Percentiles rank a stretch among this genome's conserved stretches.
Evolutionary conservation across 495 filamentous ascomycete genomes (phyloP).

Genomic region (Apodospora peruviana): DNA sequence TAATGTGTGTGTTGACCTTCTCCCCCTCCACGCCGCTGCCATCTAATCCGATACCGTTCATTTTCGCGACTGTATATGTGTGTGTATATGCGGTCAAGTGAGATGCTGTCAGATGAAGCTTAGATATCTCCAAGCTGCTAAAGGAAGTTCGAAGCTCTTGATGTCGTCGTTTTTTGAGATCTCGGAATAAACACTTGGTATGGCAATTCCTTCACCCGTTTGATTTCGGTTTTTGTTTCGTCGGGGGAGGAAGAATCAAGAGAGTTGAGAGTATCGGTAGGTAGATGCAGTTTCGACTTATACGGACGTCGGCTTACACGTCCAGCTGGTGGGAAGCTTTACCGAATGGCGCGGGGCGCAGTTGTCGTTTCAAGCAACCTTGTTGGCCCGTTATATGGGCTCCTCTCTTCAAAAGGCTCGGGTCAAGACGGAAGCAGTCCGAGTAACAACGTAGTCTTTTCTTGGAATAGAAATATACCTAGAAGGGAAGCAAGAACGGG

Average conservation of each 20-base stretch:
- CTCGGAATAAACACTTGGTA: not conserved
- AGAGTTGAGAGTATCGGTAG: not conserved
- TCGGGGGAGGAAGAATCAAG: not conserved
- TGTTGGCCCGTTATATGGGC: not conserved
- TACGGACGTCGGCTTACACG: slow-evolving; percentile 1
- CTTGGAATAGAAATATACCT: not conserved
- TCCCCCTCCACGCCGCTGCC: slow-evolving; percentile 42
- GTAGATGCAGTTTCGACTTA: slow-evolving; percentile 13
- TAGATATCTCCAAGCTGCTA: not conserved
- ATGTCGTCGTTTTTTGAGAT: not conserved
- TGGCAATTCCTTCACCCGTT: not conserved
- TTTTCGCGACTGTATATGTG: slow-evolving; percentile 2
- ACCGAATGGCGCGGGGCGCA: not conserved
- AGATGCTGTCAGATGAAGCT: not conserved
- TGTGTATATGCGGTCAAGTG: not conserved
- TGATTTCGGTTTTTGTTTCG: not conserved
- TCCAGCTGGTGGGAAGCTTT: not conserved
- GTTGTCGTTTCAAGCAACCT: slow-evolving; percentile 1
- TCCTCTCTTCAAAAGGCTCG: not conserved
- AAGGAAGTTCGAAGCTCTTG: not conserved
- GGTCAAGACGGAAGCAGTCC: not conserved
- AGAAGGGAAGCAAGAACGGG: not conserved
- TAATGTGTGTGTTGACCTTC: slow-evolving; percentile 89
- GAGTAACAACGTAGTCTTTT: not conserved
- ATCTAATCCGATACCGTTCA: slow-evolving; percentile 31